phyloP scores from a whole-genome alignment of 2,329 filamentous ascomycete species.

The Botryotinia globosa region DNA sequence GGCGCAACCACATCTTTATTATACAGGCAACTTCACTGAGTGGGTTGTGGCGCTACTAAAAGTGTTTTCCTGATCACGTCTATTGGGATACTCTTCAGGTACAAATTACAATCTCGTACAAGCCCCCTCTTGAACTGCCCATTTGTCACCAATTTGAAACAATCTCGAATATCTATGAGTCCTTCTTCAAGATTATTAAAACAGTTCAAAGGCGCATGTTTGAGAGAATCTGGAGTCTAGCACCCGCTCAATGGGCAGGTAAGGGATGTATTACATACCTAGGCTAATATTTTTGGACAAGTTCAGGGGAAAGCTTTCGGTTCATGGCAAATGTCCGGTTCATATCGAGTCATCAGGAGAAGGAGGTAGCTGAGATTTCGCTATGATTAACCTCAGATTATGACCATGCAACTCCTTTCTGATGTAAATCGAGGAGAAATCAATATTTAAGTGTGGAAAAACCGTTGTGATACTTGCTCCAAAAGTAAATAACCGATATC shows the following conservation, averaged over 20 bases:
- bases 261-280: background rate
- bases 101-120: background rate
- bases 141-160: background rate
- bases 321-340: background rate
- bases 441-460: too few species aligned
- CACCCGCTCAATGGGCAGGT: background rate
- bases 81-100: background rate
- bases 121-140: background rate
- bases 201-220: background rate
- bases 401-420: background rate
- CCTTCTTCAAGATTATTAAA: background rate
- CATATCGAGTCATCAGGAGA: background rate
- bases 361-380: background rate
- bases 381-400: too few species aligned
- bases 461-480: background rate
- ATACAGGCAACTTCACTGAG: background rate
- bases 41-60: background rate
- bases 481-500: background rate
- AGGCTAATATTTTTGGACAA: background rate
- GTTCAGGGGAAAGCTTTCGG: background rate
- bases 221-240: background rate
- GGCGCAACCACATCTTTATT: too few species aligned
- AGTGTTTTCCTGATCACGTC: background rate
- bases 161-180: background rate
- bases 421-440: background rate